Evolutionary conservation across 257 asterid species (phyloP).

Genomic region (Capsicum rhomboideum): DNA sequence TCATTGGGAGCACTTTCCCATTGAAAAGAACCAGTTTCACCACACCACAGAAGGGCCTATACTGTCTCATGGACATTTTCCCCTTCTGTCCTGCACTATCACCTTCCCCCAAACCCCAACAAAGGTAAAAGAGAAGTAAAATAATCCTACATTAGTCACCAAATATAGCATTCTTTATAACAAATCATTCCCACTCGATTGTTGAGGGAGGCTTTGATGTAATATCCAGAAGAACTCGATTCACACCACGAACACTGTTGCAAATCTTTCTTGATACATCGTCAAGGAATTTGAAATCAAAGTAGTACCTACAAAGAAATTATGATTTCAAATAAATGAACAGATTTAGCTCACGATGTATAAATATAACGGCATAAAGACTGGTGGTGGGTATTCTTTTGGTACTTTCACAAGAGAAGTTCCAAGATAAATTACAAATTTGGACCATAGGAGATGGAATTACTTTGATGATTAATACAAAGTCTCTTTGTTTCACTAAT

Average conservation of each 20-base stretch:
- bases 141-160: not conserved
- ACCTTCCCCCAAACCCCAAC: not conserved
- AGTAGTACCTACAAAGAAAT: conserved; percentile 58
- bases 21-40: not conserved
- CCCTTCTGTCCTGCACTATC: not conserved
- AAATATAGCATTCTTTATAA: not conserved
- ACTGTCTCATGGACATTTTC: not conserved
- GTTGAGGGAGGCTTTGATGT: conserved; percentile 99
- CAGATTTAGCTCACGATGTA: not conserved
- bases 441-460: not conserved
- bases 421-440: not conserved
- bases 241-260: conserved; percentile 91
- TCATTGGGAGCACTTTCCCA: not conserved
- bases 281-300: conserved; percentile 75
- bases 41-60: not conserved
- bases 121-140: not conserved
- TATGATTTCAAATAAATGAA: not conserved
- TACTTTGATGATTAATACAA: too few relatives aligned
- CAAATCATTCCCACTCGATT: conserved; percentile 81
- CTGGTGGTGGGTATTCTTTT: not conserved
- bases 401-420: not conserved
- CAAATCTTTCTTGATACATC: conserved; percentile 82
- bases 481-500: too few relatives aligned
- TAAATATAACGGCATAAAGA: not conserved
- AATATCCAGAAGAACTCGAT: conserved; percentile 88